These are phyloP conservation scores for Fraxinus cuspidata DNA, from an alignment of 257 asterid species.

Conservation along the genomic window DNA sequence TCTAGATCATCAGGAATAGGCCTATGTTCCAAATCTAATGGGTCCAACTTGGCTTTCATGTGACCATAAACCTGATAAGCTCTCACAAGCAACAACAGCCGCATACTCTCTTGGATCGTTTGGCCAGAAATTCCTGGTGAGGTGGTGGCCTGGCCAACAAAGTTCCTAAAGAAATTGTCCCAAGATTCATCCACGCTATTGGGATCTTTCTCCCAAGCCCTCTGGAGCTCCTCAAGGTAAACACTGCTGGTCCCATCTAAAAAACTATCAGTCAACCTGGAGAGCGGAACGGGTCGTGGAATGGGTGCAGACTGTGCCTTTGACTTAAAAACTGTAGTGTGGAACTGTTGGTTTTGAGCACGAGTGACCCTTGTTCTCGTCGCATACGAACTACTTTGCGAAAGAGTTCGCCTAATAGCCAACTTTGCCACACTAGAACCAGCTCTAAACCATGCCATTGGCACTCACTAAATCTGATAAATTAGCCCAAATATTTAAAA, in stretches of 20 bases:
- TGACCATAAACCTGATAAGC: slow-evolving; percentile 97
- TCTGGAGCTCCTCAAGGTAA: slow-evolving; percentile 96
- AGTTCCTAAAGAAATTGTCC: slow-evolving; percentile 94
- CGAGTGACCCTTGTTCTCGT: slow-evolving; percentile 44
- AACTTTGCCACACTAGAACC: slow-evolving; percentile 75
- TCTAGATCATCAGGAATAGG: slow-evolving; percentile 81
- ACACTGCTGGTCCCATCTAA: slow-evolving; percentile 96
- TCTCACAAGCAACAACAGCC: slow-evolving; percentile 83
- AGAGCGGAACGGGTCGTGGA: slow-evolving; percentile 90
- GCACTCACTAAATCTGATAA: slow-evolving; percentile 26
- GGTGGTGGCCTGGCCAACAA: slow-evolving; percentile 85
- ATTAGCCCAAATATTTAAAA: slow-evolving; percentile 12
- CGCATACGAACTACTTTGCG: slow-evolving; percentile 45
- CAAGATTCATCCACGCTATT: slow-evolving; percentile 93
- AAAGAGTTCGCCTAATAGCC: slow-evolving; percentile 68
- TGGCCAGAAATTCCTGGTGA: slow-evolving; percentile 98
- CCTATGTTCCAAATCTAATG: slow-evolving; percentile 76
- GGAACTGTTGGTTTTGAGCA: slow-evolving; percentile 53
- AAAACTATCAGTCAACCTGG: slow-evolving; percentile 91
- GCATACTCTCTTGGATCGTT: slow-evolving; percentile 97
- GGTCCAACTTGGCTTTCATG: slow-evolving; percentile 92
- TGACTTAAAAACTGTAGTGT: slow-evolving; percentile 55
- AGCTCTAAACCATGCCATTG: slow-evolving; percentile 86
- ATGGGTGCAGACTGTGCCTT: slow-evolving; percentile 85
- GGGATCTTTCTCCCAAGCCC: slow-evolving; percentile 98